Base-by-base conservation (phyloP, 2,329 filamentous ascomycete species). In the Dichotomopilus funicola region DNA sequence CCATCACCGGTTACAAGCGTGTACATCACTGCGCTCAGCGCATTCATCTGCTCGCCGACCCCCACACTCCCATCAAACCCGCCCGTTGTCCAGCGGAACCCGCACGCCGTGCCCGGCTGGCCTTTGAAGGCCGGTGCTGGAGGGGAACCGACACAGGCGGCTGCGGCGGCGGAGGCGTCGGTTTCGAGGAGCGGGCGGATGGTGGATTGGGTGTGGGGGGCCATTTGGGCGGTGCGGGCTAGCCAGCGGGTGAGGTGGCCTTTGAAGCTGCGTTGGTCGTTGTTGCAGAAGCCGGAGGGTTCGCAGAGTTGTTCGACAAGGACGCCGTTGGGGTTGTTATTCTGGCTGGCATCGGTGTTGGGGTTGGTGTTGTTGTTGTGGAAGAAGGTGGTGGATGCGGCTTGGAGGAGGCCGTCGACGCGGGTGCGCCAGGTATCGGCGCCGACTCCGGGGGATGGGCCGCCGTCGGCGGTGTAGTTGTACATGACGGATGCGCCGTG, bases 231-330 rank as follows among this genome's bases (percentile, higher is more conserved):
- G 1, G 80, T 78, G 13, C 72, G 73, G 1, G 81, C 77, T 66
- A 86, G 70, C 81, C 85, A 91, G 45, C 87, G 83, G 33, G 81
- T 71, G 33, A 89, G 74, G 68, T 89, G 90, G 9, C 85, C 87
- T 72, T 91, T 91, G 81, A 90, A 91, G 48, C 78, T 83, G 64
- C 79, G 79, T 72, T 90, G 86, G 68, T 91, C 87, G 60, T 77
- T 77, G 71, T 89, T 81, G 75, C 88, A 91, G 33, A 73, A 75
- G 54, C 72, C 71, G 55, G 70, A 70, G 6, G 69, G 71, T 72
- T 91, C 87, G 72, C 88, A 91, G 35, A 80, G 79, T 59, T 76
- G 75, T 71, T 91, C 87, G 63, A 76, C 80, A 67, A 88, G 78
- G 66, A 89, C n/a, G 33, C 45, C 45, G 0, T 11, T 65, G 52